Conservation (phyloP, 257 asterid genomes). For the Henckelia pumila region DNA sequence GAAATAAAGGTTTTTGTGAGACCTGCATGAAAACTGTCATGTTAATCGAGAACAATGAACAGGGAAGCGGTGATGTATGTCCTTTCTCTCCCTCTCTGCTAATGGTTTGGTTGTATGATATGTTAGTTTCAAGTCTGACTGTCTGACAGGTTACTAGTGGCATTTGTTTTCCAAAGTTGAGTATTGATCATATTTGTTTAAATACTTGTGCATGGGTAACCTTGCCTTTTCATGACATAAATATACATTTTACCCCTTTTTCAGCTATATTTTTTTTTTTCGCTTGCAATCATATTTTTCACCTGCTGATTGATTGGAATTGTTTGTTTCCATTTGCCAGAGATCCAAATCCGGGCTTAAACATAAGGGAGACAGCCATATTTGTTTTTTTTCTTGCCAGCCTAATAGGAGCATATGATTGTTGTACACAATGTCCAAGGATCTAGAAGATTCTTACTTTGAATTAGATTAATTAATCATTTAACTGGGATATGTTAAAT, state of each 20-base stretch:
- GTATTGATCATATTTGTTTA: not conserved
- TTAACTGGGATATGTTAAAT: not conserved
- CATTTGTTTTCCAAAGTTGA: not conserved
- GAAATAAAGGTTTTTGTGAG: constrained; percentile 95
- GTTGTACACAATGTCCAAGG: not conserved
- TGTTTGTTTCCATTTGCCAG: not conserved
- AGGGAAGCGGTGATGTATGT: constrained; percentile 56
- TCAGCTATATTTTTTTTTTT: no score
- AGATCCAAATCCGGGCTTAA: not conserved
- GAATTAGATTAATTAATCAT: not conserved
- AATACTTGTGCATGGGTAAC: no score
- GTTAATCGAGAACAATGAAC: constrained; percentile 65
- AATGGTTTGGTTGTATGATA: constrained; percentile 14
- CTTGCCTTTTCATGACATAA: no score
- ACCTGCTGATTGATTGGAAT: not conserved
- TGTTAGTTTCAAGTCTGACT: constrained; percentile 1
- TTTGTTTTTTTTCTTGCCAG: not conserved
- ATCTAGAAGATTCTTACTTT: not conserved
- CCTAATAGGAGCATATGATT: not conserved
- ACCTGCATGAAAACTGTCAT: constrained; percentile 72
- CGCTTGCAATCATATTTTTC: not conserved
- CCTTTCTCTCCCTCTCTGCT: constrained; percentile 31
- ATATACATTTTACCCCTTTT: no score
- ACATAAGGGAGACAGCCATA: not conserved
- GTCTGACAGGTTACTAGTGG: not conserved